phyloP scores from a whole-genome alignment of 306 rosid genomes.

The Quercus cerris region DNA sequence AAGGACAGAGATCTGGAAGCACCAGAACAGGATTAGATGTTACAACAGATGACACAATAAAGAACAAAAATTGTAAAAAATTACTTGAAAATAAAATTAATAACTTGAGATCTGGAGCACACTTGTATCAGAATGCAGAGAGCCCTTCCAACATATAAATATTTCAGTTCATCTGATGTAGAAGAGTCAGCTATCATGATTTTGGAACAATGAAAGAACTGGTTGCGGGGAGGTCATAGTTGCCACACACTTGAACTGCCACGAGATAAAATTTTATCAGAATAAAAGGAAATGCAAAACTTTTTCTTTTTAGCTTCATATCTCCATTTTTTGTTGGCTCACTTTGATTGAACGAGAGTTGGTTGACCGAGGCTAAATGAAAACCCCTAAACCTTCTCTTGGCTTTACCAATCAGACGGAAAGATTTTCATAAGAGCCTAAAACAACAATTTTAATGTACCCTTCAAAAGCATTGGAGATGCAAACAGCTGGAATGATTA shows the following conservation, averaged over 20 bases:
- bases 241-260: conserved; percentile 80
- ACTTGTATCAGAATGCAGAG: conserved; percentile 13
- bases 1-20: conserved; percentile 38
- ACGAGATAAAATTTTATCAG: background rate
- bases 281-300: background rate
- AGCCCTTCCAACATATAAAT: background rate
- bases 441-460: background rate
- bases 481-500: background rate
- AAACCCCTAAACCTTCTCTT: no score
- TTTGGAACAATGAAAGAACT: conserved; percentile 52
- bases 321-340: conserved; percentile 2
- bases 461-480: background rate
- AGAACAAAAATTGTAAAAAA: conserved; percentile 1
- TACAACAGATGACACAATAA: conserved; percentile 12
- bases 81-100: conserved; percentile 17
- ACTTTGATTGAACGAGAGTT: background rate
- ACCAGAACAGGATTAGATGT: conserved; percentile 35
- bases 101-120: conserved; percentile 19
- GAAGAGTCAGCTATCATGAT: conserved; percentile 29
- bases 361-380: background rate
- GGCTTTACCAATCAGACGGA: background rate
- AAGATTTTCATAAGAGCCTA: background rate
- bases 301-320: background rate
- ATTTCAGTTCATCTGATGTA: conserved; percentile 10
- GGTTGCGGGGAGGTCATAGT: conserved; percentile 41